These are phyloP conservation scores for Eucalyptus caleyi DNA, from an alignment of 345 rosid species.

Conservation along the genomic window DNA sequence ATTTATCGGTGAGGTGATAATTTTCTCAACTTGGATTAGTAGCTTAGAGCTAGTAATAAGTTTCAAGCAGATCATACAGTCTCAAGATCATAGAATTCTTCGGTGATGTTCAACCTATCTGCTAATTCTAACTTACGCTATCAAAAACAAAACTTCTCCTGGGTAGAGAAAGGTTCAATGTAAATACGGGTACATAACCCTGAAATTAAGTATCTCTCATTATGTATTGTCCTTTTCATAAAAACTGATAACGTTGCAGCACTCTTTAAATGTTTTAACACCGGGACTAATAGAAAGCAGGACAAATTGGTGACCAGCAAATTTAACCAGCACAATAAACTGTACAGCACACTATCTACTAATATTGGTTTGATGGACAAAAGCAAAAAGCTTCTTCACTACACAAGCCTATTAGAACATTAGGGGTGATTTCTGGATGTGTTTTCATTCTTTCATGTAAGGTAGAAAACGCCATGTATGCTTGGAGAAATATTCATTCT, in stretches of 20 bases:
- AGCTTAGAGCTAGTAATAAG: neutral
- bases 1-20: neutral
- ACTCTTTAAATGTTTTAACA: neutral
- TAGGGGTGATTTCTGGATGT: neutral
- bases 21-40: neutral
- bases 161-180: neutral
- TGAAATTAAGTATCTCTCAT: neutral
- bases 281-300: neutral
- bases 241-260: neutral
- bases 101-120: neutral
- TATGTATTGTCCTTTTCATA: neutral
- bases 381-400: neutral
- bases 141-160: neutral
- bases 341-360: neutral
- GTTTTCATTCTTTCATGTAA: neutral
- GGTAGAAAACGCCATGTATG: no score
- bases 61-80: neutral
- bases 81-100: neutral
- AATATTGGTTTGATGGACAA: neutral
- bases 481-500: no score
- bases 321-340: neutral
- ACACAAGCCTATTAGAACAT: neutral
- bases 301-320: neutral
- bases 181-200: neutral
- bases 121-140: neutral